Conservation (phyloP, 1,139 yeast genomes). For the Zygosaccharomyces sapae region DNA sequence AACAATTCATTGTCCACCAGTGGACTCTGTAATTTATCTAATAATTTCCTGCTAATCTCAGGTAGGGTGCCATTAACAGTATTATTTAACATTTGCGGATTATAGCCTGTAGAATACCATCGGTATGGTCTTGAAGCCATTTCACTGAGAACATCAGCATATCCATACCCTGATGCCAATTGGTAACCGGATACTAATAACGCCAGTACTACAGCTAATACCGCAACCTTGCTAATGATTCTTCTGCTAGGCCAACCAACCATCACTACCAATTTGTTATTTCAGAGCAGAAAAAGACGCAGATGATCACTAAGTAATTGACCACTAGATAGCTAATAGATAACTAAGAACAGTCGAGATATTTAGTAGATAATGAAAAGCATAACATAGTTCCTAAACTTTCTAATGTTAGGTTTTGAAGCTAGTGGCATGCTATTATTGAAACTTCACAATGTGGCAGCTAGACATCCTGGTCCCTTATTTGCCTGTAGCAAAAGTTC, state of each 20-base stretch:
- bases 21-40: slow-evolving; percentile 15
- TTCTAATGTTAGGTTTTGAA: too few relatives aligned
- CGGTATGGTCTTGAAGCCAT: slow-evolving; percentile 3
- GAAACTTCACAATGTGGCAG: too few relatives aligned
- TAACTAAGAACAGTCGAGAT: too few relatives aligned
- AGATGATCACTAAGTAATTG: too few relatives aligned
- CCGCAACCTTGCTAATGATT: background rate
- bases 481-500: slow-evolving; percentile 2
- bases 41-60: slow-evolving; percentile 1
- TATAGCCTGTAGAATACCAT: slow-evolving; percentile 1
- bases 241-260: slow-evolving; percentile 3
- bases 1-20: slow-evolving; percentile 8
- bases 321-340: too few relatives aligned
- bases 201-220: slow-evolving; percentile 2
- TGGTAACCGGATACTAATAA: slow-evolving; percentile 1
- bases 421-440: too few relatives aligned
- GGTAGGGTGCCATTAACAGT: background rate
- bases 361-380: too few relatives aligned
- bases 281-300: background rate
- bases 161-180: slow-evolving; percentile 2
- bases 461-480: too few relatives aligned
- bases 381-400: too few relatives aligned
- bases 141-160: background rate
- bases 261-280: background rate
- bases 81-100: too few relatives aligned